Evolutionary conservation across 495 filamentous ascomycete species (phyloP), one percentile per base, ranked within the genome.

Genomic region (Trichoderma parareesei): DNA sequence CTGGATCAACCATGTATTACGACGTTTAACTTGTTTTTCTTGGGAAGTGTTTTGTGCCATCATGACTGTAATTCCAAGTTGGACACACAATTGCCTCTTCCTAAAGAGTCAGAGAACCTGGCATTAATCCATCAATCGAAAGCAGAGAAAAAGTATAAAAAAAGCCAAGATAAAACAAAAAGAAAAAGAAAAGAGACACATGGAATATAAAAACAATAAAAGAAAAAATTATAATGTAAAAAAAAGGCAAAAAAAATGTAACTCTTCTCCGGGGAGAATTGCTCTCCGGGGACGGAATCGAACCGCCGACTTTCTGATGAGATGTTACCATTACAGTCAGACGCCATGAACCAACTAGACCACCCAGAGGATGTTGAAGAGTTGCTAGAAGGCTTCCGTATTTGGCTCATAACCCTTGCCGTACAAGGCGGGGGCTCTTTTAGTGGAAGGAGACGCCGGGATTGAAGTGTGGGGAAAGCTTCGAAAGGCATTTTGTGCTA

Each of bases 281-380:
- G 6, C n/a, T 49, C 53, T 57, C 53, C 53, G 53, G 53, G 53
- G 53, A 57, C 53, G 53, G 53, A 57, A 16, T 57, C 53, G 53
- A 57, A 57, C 53, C 53, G 53, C 53, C 53, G 53, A 57, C 53
- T 14, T 57, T 57, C 9, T 9, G 53, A 37, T 57, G 53, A 57
- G 27, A 57, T 57, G 53, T 57, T 35, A 57, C 53, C 53, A 57
- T 57, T 57, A 57, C 53, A 57, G 53, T 37, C 53, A 9, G 9
- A 57, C 53, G 53, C 53, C 53, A 57, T 57, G 53, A 57, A 57
- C 53, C 53, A 57, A 57, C 53, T 57, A 57, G 53, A 57, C 53
- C 53, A 57, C 53, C 53, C 53, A 57, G 53, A 57, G 53, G 53
- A 41, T 41, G 40, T 57, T 35, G 53, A 57, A 57, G 53, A 57